These are phyloP conservation scores for Calonectria montana DNA, from an alignment of 2,329 filamentous ascomycete species.

Conservation along the genomic window DNA sequence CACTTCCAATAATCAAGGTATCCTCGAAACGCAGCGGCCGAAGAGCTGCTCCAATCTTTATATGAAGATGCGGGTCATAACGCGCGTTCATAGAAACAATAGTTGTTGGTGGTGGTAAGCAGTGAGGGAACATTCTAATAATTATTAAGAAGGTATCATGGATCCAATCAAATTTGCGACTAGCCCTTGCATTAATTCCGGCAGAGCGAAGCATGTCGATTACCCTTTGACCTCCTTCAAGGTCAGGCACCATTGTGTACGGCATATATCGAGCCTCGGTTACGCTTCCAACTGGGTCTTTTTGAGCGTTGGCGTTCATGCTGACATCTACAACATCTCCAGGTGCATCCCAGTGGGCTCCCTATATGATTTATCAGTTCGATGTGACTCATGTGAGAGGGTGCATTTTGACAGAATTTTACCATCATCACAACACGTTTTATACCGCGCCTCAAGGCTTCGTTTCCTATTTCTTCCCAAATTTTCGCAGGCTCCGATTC, in stretches of 20 bases:
- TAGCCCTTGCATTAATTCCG: constrained; percentile 64
- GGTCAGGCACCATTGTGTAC: constrained; percentile 70
- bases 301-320: constrained; percentile 68
- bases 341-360: constrained; percentile 72
- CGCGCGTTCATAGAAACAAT: constrained; percentile 10
- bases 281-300: constrained; percentile 73
- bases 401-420: constrained; percentile 16
- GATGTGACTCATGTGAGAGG: background rate
- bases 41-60: constrained; percentile 1
- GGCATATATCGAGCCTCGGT: constrained; percentile 70
- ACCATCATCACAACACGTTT: constrained; percentile 76
- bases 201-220: constrained; percentile 58
- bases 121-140: constrained; percentile 73
- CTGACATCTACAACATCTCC: constrained; percentile 68
- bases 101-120: constrained; percentile 69
- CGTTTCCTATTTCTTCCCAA: constrained; percentile 74
- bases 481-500: constrained; percentile 70
- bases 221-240: constrained; percentile 61
- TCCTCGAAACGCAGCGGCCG: background rate
- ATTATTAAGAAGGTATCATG: constrained; percentile 76
- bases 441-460: constrained; percentile 60
- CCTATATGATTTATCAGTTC: constrained; percentile 48
- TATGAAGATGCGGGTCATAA: constrained; percentile 11
- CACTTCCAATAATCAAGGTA: background rate
- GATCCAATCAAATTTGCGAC: constrained; percentile 74